These are phyloP conservation scores for Gossypium raimondii DNA, from an alignment of 345 rosid species.

Conservation along the genomic window DNA sequence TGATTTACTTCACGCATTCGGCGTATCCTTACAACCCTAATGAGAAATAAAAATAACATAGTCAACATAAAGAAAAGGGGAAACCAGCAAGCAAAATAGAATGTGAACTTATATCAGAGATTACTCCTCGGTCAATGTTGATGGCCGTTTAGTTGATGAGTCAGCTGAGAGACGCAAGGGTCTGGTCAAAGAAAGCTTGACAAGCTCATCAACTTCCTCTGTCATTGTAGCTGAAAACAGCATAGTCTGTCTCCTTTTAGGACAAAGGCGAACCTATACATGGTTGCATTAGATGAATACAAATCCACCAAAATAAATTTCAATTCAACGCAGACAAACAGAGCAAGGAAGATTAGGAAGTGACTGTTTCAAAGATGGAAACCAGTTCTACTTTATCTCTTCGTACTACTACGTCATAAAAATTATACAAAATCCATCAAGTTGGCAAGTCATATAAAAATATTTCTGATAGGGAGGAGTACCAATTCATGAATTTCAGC, in stretches of 20 bases:
- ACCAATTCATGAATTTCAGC: slow-evolving; percentile 96
- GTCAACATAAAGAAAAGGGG: slow-evolving; percentile 2
- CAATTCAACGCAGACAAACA: slow-evolving; percentile 8
- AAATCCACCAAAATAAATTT: not conserved
- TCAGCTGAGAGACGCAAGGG: slow-evolving; percentile 99
- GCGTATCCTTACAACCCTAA: slow-evolving; percentile 90
- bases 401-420: not conserved
- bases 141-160: slow-evolving; percentile 85
- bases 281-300: not conserved
- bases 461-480: slow-evolving; percentile 17
- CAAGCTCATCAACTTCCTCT: slow-evolving; percentile 86
- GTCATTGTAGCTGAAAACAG: slow-evolving; percentile 98
- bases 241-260: slow-evolving; percentile 95
- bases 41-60: not conserved
- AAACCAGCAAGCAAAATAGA: slow-evolving; percentile 12
- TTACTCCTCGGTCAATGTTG: slow-evolving; percentile 88
- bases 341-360: not conserved
- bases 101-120: slow-evolving; percentile 12
- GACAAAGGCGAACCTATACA: slow-evolving; percentile 77
- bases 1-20: slow-evolving; percentile 84
- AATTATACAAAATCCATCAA: not conserved
- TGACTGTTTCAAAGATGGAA: not conserved
- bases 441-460: not conserved
- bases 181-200: slow-evolving; percentile 78
- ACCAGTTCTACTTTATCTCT: not conserved